A percentile compares a stretch with the other conserved stretches of the same genome.
phyloP scores from a whole-genome alignment of 2,329 filamentous ascomycete species.

The Ophiocordyceps camponoti-floridani region DNA sequence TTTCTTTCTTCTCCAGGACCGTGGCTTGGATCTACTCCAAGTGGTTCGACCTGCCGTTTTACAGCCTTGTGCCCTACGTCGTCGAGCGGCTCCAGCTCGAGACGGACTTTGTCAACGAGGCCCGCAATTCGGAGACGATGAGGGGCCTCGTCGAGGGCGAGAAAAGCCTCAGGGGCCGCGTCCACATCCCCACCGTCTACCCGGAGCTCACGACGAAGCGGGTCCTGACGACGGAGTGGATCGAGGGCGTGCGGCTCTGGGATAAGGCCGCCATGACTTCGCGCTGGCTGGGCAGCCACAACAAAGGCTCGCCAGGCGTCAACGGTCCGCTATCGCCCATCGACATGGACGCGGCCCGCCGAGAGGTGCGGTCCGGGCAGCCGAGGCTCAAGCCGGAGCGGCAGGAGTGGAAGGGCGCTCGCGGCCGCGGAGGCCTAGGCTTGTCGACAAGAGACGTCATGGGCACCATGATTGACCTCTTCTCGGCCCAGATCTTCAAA shows the following conservation, averaged over 20 bases:
- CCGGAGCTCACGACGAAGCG: conserved; percentile 65
- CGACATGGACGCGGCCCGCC: conserved; percentile 25
- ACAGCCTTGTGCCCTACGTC: conserved; percentile 81
- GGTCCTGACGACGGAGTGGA: conserved; percentile 93
- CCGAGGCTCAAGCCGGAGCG: conserved; percentile 64
- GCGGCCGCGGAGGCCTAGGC: conserved; percentile 64
- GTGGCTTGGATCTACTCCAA: conserved; percentile 68
- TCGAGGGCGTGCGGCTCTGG: conserved; percentile 85
- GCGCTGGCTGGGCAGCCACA: conserved; percentile 62
- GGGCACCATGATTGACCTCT: conserved; percentile 91
- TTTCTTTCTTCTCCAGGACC: conserved; percentile 27
- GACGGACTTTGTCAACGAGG: conserved; percentile 88
- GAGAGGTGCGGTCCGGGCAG: conserved; percentile 25
- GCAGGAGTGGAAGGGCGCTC: conserved; percentile 55
- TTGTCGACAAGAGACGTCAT: conserved; percentile 74
- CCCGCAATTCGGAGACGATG: conserved; percentile 76
- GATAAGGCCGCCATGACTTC: conserved; percentile 68
- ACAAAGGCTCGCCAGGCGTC: conserved; percentile 61
- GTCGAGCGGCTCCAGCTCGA: conserved; percentile 82
- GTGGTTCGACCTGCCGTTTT: conserved; percentile 86
- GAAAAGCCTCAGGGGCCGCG: conserved; percentile 55
- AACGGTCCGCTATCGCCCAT: conserved; percentile 41
- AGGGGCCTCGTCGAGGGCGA: conserved; percentile 57
- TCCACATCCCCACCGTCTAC: conserved; percentile 80
- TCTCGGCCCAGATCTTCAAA: conserved; percentile 95